Conservation (phyloP, 495 filamentous ascomycete genomes). For the Chaetomium cochliodes region DNA sequence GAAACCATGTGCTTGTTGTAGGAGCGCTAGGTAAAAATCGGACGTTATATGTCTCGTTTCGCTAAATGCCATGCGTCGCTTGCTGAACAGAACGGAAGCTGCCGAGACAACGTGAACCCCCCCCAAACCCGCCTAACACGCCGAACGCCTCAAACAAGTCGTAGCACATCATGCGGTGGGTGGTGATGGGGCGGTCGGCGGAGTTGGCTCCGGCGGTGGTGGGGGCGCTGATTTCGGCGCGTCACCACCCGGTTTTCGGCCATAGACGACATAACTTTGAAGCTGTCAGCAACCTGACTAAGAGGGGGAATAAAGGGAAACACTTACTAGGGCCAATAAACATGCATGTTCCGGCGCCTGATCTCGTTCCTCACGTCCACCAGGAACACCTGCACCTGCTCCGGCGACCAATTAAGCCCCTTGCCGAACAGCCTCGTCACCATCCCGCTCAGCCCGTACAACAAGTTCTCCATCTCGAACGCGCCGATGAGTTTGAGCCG, state of each 20-base stretch:
- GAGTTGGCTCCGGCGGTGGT: background rate
- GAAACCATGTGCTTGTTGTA: background rate
- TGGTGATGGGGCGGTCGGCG: background rate
- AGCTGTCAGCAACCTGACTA: background rate
- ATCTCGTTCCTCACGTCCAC: conserved; percentile 56
- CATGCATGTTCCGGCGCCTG: conserved; percentile 50
- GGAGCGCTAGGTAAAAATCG: background rate
- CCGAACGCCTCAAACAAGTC: background rate
- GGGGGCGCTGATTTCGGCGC: background rate
- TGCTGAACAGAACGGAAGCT: background rate
- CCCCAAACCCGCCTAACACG: background rate
- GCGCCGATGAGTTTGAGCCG: conserved; percentile 50
- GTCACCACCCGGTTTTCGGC: conserved; percentile 28
- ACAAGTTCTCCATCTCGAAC: conserved; percentile 42
- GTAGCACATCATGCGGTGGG: background rate
- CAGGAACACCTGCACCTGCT: conserved; percentile 53
- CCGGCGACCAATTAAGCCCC: conserved; percentile 47
- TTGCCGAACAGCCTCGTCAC: conserved; percentile 53
- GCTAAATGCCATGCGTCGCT: background rate
- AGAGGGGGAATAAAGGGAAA: background rate
- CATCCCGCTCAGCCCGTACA: conserved; percentile 49
- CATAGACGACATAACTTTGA: conserved; percentile 31
- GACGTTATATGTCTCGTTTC: background rate
- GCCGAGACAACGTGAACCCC: background rate
- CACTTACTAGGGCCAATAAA: conserved; percentile 41